phyloP scores from a whole-genome alignment of 2,329 filamentous ascomycete species.

The Zymoseptoria ardabiliae region DNA sequence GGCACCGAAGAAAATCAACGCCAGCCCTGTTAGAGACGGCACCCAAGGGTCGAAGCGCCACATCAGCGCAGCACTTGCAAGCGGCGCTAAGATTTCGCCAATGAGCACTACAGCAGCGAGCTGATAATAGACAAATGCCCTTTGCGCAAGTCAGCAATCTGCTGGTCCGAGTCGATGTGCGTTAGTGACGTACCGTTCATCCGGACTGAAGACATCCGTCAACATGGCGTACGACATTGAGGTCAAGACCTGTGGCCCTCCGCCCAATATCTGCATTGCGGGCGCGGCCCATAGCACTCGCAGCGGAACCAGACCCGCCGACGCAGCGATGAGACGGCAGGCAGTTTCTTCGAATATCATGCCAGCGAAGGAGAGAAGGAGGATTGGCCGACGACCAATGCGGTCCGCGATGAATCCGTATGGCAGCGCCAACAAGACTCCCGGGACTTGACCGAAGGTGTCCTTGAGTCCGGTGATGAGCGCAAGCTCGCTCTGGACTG shows the following conservation, averaged over 20 bases:
- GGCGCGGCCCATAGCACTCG: neutral
- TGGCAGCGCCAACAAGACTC: neutral
- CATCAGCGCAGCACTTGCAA: neutral
- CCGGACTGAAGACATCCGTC: neutral
- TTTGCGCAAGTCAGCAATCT: neutral
- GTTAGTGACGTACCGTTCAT: neutral
- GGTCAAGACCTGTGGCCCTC: neutral
- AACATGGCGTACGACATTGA: neutral
- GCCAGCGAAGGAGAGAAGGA: neutral
- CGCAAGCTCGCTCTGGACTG: neutral
- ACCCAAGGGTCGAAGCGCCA: neutral
- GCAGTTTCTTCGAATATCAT: neutral
- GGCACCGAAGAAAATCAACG: neutral
- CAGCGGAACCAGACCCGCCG: neutral
- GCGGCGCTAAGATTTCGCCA: neutral
- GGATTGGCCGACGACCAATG: neutral
- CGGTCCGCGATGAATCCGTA: neutral
- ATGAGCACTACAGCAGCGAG: neutral
- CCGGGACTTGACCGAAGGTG: neutral
- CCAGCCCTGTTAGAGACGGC: neutral
- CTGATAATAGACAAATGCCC: neutral
- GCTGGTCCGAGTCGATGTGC: neutral
- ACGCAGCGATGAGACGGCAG: neutral
- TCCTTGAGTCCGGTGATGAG: neutral
- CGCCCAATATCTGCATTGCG: neutral